phyloP scores from a whole-genome alignment of 495 filamentous ascomycete species.

The Aspergillus biplanus region DNA sequence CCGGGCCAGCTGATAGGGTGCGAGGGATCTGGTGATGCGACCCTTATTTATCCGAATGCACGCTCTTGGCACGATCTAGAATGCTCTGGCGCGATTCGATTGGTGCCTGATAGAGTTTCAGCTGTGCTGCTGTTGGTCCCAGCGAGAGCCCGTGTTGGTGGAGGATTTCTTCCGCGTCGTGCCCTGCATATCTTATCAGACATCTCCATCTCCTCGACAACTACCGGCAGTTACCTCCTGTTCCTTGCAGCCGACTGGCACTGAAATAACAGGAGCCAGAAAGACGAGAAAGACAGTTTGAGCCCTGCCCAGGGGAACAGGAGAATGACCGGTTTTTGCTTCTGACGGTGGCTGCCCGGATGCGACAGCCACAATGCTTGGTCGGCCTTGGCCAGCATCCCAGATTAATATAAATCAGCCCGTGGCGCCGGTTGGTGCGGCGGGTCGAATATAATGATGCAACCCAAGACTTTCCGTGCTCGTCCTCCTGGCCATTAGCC shows the following conservation, averaged over 20 bases:
- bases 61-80: neutral
- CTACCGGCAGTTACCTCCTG: neutral
- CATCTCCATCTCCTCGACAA: no score
- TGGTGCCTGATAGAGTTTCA: neutral
- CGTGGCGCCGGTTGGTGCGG: slow-evolving; percentile 1
- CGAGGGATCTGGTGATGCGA: neutral
- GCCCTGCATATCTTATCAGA: no score
- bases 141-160: neutral
- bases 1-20: neutral
- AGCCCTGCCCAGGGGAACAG: no score
- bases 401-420: slow-evolving; percentile 3
- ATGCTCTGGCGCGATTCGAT: neutral
- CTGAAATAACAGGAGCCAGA: neutral
- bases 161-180: neutral
- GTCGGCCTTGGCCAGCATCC: neutral
- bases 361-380: slow-evolving; percentile 18
- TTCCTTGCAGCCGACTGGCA: neutral
- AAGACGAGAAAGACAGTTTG: no score
- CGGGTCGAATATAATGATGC: slow-evolving; percentile 14
- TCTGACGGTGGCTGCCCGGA: neutral
- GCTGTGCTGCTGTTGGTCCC: neutral
- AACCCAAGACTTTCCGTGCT: slow-evolving; percentile 18
- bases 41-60: neutral
- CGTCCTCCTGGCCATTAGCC: neutral
- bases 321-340: no score